Conservation (phyloP, 2,329 filamentous ascomycete species). For the Paecilomyces variotii region DNA sequence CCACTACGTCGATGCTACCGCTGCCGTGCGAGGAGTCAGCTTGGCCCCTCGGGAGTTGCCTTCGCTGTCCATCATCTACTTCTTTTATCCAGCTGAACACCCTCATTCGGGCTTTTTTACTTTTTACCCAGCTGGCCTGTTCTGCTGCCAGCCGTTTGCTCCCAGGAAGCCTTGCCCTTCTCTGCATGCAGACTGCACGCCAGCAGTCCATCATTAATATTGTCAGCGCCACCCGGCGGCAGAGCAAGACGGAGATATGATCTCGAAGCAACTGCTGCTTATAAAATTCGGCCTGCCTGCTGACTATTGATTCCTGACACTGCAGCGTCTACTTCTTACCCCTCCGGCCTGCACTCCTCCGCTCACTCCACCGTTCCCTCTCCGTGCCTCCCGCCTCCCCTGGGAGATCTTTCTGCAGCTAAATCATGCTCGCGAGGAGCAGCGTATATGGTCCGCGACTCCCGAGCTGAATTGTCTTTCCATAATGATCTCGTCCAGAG, state of each 20-base stretch:
- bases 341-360: neutral
- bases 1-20: constrained; percentile 11
- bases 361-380: neutral
- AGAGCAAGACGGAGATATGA: neutral
- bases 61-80: neutral
- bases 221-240: neutral
- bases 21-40: neutral
- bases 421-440: neutral
- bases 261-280: neutral
- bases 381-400: neutral
- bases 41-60: neutral
- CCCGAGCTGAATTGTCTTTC: neutral
- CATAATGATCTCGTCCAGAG: neutral
- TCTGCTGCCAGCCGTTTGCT: neutral
- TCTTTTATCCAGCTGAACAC: neutral
- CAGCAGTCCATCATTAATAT: neutral
- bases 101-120: neutral
- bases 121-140: neutral
- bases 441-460: neutral
- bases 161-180: neutral
- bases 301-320: neutral
- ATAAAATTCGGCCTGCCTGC: neutral
- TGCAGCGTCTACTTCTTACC: neutral
- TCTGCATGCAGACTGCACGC: neutral
- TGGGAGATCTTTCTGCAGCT: neutral